Evolutionary conservation across 345 rosid genomes (phyloP).

Genomic region (Laguncularia racemosa): DNA sequence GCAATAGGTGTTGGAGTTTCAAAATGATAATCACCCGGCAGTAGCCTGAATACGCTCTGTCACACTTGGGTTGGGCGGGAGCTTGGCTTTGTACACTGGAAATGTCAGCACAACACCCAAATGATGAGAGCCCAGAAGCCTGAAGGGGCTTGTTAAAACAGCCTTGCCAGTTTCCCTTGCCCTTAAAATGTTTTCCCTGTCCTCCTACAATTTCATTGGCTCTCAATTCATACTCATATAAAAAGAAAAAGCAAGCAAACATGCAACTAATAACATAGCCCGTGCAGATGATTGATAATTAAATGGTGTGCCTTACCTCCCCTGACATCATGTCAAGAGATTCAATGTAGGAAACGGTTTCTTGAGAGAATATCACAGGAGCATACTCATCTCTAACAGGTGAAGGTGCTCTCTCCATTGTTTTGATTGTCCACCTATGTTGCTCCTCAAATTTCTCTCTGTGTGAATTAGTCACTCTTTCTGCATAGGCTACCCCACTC

Average conservation of each 20-base stretch:
- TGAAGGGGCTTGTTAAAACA: conserved; percentile 88
- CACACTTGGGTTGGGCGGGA: conserved; percentile 53
- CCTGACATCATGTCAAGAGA: conserved; percentile 99
- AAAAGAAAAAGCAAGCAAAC: no score
- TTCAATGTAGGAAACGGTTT: conserved; percentile 79
- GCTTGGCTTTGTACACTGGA: conserved; percentile 88
- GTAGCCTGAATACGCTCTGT: conserved; percentile 74
- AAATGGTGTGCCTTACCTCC: conserved; percentile 42
- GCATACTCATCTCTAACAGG: conserved; percentile 93
- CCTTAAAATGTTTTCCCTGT: conserved; percentile 80
- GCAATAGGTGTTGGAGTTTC: no score
- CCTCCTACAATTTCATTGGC: conserved; percentile 50
- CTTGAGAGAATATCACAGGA: conserved; percentile 90
- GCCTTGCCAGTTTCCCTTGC: conserved; percentile 93
- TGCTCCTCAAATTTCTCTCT: conserved; percentile 79
- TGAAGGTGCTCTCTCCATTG: conserved; percentile 84
- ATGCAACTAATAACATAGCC: background rate
- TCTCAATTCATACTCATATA: background rate
- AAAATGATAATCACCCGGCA: conserved; percentile 53
- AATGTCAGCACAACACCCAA: conserved; percentile 98
- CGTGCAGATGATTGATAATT: no score
- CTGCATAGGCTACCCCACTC: conserved; percentile 92
- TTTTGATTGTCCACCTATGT: conserved; percentile 82
- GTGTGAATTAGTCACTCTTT: conserved; percentile 55
- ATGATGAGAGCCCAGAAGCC: conserved; percentile 85